Evolutionary conservation across 768 basidiomycete genomes (phyloP), one percentile per base, ranked within the genome.

Genomic region (Boletus vermiculosoides): DNA sequence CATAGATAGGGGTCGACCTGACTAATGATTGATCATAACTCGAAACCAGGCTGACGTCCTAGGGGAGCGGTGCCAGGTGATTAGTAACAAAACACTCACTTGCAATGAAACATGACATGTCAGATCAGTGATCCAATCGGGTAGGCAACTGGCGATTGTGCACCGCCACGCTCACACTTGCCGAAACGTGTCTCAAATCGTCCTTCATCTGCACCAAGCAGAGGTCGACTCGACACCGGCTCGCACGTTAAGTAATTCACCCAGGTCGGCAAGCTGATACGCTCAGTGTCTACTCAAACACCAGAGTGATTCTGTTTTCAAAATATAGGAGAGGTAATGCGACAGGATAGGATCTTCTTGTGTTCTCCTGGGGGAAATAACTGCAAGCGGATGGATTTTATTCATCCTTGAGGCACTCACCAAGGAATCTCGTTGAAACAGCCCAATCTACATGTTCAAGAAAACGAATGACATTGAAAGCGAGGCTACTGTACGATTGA

Each of bases 1-100:
- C 5, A 39, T 39, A 37, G 30, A 64, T 64, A 64, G 63, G 59
- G 63, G 36, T n/a, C 55, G 41, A n/a, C 23, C 33, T 64, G 63
- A 65, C 63, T 58, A 56, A 66, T 41, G 48, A 58, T 42, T 16
- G 40, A 39, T 52, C 60, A 47, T 50, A 11, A 6, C 30, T 34
- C 11, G 11, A 46, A 44, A 42, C n/a, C 28, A 28, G 52, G 28
- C 42, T 50, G 47, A 53, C 33, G 25, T 30, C 48, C 22, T 54
- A 39, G 9, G 15, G 20, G 16, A 10, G 13, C 13, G 42, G 13
- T 13, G 50, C 25, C 18, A 41, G 36, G 16, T n/a, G 22, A 37
- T 61, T 61, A 37, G 59, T 60, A 45, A 45, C 23, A 45, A 25
- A 25, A 40, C 16, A 39, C 8, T 37, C n/a, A 34, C 13, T 5